Evolutionary conservation across 768 basidiomycete genomes (phyloP), one percentile per base, ranked within the genome.

Genomic region (Heimioporus sp.): DNA sequence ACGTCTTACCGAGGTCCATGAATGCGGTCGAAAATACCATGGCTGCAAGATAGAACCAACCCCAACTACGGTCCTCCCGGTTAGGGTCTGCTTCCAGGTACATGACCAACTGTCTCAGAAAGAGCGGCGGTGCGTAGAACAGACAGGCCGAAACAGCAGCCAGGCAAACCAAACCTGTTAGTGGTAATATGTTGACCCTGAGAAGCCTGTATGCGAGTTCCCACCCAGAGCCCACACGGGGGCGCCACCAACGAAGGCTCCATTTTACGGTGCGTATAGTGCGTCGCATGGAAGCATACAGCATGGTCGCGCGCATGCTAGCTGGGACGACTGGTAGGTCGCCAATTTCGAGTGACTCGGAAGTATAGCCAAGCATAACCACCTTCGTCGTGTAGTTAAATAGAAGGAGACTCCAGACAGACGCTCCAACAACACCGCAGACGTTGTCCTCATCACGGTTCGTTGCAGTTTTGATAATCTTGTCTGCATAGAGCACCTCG

Each of bases 321-420:
- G 76, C 81, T 1, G 88, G 81, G 10, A 94, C 79, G 48, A 95
- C 83, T 6, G 93, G 94, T 30, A 97, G 73, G 65, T 97, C 92
- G 53, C 85, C 91, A 19, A 92, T 90, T 58, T 96, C 90, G 42
- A 96, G 78, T 52, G 80, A 86, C 50, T 80, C 77, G 2, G 86
- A 76, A 2, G 75, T 76, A 68, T 91, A 83, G 3, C 92, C 93
- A 38, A 93, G 82, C 80, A 85, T 83, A 49, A 95, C 82, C 13
- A 97, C 90, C 54, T 87, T 85, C 1, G 92, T 94, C 35, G 88
- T 91, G 66, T 92, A 94, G 15, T 83, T 83, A 69, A 97, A 97
- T n/a, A 93, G 70, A 6, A 97, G 68, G 46, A 74, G 56, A 37
- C 46, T 48, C 58, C 63, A 70, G 19, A 78, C 68, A 3, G 74